Conservation (phyloP, 352 stramenopile genomes). For the Phytophthora europaea region DNA sequence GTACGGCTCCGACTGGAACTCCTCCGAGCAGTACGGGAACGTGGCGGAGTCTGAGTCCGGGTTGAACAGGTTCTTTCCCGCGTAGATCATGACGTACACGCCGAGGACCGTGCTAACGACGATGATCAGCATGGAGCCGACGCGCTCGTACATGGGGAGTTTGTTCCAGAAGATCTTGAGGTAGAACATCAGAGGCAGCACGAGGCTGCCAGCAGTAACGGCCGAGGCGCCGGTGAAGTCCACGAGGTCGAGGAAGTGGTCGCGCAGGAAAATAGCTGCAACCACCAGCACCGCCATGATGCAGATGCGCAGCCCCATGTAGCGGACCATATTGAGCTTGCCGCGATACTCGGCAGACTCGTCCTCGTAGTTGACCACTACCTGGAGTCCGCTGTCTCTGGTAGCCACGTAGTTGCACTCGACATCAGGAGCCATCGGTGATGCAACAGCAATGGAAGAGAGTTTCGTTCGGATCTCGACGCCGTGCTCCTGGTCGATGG, state of each 20-base stretch:
- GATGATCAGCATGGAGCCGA: slow-evolving; percentile 44
- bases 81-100: slow-evolving; percentile 55
- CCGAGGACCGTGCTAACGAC: slow-evolving; percentile 42
- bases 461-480: slow-evolving; percentile 32
- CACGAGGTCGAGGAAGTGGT: slow-evolving; percentile 57
- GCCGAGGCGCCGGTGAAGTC: slow-evolving; percentile 62
- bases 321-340: slow-evolving; percentile 40
- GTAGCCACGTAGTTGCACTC: slow-evolving; percentile 28
- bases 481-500: slow-evolving; percentile 16
- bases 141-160: slow-evolving; percentile 54
- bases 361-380: slow-evolving; percentile 27
- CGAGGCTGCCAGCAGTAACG: slow-evolving; percentile 47
- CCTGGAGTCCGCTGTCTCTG: slow-evolving; percentile 4
- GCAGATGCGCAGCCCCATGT: slow-evolving; percentile 41
- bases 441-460: slow-evolving; percentile 18
- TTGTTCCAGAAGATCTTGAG: slow-evolving; percentile 53
- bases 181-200: slow-evolving; percentile 61
- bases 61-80: slow-evolving; percentile 52
- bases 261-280: slow-evolving; percentile 45
- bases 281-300: slow-evolving; percentile 49
- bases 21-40: slow-evolving; percentile 67
- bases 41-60: slow-evolving; percentile 34
- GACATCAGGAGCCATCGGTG: slow-evolving; percentile 13
- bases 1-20: slow-evolving; percentile 57
- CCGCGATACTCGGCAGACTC: slow-evolving; percentile 46